These are phyloP conservation scores for Cyathus striatus DNA, from an alignment of 768 basidiomycete species.

Conservation along the genomic window DNA sequence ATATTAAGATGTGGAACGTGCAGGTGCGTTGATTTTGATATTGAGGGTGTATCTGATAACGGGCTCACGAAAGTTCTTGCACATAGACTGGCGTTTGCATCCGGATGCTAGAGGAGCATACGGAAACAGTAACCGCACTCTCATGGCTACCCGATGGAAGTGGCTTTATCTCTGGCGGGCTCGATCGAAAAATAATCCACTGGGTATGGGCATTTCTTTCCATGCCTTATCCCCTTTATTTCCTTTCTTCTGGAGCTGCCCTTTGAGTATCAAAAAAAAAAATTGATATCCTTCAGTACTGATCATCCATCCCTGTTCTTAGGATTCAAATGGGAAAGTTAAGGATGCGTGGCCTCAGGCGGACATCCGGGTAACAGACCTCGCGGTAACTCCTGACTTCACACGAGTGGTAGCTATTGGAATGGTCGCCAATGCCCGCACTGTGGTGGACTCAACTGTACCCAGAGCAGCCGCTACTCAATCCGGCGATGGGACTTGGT, in stretches of 20 bases:
- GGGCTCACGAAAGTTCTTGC: constrained; percentile 9
- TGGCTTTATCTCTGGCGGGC: constrained; percentile 84
- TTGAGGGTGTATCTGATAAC: constrained; percentile 2
- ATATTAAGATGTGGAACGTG: constrained; percentile 87
- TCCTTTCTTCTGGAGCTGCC: constrained; percentile 7
- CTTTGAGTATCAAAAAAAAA: constrained; percentile 4
- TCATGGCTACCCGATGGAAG: constrained; percentile 86
- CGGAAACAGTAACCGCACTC: constrained; percentile 80
- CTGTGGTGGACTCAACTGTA: constrained; percentile 13
- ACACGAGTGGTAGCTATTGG: constrained; percentile 83
- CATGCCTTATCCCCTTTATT: constrained; percentile 3
- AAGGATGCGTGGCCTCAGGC: constrained; percentile 64
- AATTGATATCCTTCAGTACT: constrained; percentile 2
- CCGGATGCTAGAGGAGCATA: constrained; percentile 63
- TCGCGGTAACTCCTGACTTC: constrained; percentile 83
- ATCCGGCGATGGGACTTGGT: constrained; percentile 26
- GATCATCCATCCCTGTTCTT: constrained; percentile 5
- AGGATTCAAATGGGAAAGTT: constrained; percentile 76
- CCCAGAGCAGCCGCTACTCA: constrained; percentile 16
- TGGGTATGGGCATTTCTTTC: constrained; percentile 55
- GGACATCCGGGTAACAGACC: constrained; percentile 79
- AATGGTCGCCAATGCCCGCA: constrained; percentile 29
- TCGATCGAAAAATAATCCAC: constrained; percentile 78
- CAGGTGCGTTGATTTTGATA: constrained; percentile 47
- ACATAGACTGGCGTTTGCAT: constrained; percentile 78